Base-by-base conservation (phyloP, 768 basidiomycete genomes). In the Ramaria rubella region DNA sequence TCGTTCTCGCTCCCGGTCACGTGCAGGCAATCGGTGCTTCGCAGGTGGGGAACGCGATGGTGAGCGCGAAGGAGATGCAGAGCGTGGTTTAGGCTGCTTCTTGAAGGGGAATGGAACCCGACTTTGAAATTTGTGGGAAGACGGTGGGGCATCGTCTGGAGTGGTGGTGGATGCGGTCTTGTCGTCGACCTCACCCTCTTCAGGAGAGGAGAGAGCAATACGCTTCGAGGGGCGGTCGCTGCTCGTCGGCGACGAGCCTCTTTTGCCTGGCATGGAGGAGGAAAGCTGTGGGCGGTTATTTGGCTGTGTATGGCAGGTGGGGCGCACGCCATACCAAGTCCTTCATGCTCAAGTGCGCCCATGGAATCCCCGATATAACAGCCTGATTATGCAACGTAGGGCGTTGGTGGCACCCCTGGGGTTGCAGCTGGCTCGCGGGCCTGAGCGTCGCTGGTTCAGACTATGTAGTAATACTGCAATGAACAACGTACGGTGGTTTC, bases 121-220 rank as follows among this genome's bases (percentile, higher is more conserved):
- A 19, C 72, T 46, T 49, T 65, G 63, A 50, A 67, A 71, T 62
- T 66, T 80, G 69, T 62, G 60, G 19, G 59, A 64, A 21, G 62
- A 55, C 42, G 63, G 58, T 51, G 66, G 57, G 23, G 40, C 34
- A 50, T 49, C 54, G 44, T 60, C 52, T 21, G 60, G 57, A 33
- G 64, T 59, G 26, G 63, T 59, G 33, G 66, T 60, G n/a, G n/a
- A n/a, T 21, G 63, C 60, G 56, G 49, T 31, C 60, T 64, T 72
- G 67, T 90, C 87, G 70, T 88, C 87, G 49, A 91, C 72, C 63
- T 91, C 89, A 58, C 89, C 89, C 66, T 91, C 89, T 69, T 91
- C 89, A 49, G 87, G 87, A 1, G 87, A 77, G 2, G 83, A 77
- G n/a, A 44, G 8, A 8, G 75, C 73, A 19, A 67, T 72, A 43